Evolutionary conservation across 169 alveolate species (phyloP).

Genomic region (Eimeria falciformis): DNA sequence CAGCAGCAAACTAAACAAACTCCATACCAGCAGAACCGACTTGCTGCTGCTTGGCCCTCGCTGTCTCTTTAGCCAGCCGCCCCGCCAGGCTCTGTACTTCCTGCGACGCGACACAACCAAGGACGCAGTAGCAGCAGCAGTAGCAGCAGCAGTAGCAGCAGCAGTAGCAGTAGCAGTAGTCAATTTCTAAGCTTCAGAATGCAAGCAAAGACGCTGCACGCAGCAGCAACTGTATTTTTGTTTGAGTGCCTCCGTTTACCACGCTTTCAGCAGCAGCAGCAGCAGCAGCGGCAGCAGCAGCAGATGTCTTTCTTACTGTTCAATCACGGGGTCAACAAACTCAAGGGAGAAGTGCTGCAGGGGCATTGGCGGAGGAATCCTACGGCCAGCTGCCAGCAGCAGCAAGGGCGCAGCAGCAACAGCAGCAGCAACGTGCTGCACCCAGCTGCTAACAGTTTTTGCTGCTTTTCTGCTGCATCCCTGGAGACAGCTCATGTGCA

Average conservation of each 20-base stretch:
- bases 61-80: constrained; percentile 37
- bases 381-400: constrained; percentile 48
- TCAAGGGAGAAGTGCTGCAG: constrained; percentile 35
- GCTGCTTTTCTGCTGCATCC: constrained; percentile 44
- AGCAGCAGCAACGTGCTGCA: constrained; percentile 19
- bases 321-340: constrained; percentile 44
- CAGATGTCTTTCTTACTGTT: background rate
- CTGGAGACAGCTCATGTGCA: background rate
- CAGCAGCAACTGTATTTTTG: background rate
- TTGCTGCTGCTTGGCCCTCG: constrained; percentile 41
- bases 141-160: background rate
- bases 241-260: background rate
- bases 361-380: constrained; percentile 51
- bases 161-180: background rate
- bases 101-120: constrained; percentile 19
- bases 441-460: background rate
- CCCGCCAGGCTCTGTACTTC: constrained; percentile 48
- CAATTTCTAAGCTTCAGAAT: background rate
- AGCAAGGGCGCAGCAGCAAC: constrained; percentile 48
- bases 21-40: constrained; percentile 61
- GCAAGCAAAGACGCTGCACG: background rate
- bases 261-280: background rate
- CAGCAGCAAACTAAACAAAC: constrained; percentile 40
- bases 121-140: background rate
- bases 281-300: constrained; percentile 22